Base-by-base conservation (phyloP, 2,329 filamentous ascomycete species). In the Colletotrichum sp. region DNA sequence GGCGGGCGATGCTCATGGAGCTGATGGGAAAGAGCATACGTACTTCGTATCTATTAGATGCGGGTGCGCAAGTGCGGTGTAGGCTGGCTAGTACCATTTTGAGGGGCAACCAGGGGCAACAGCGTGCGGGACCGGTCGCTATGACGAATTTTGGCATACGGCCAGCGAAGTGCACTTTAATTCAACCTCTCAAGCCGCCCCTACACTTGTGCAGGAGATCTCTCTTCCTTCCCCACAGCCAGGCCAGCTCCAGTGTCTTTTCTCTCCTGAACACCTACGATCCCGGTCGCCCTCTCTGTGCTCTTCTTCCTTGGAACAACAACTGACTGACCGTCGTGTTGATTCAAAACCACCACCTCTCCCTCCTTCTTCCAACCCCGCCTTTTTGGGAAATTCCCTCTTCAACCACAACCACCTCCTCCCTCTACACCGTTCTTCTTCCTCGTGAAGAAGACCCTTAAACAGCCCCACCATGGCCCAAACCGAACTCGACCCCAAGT, bases 401-500 rank as follows among this genome's bases (percentile, higher is more conserved):
- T 72, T 52, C 59, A 7, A 10, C 55, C 16, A 32, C 28, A 18
- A 26, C 36, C 64, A 49, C n/a, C 28, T 18, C 44, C 59, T 65
- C 32, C 28, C 55, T 52, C 36, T 59, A 68, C 71, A 76, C 65
- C 66, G 75, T 67, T 75, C 72, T 76, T 75, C 65, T 36, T 62
- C 44, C 55, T 57, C 34, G 60, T 60, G 49, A 67, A 59, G 26
- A 71, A 76, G 66, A 71, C 71, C 75, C 72, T 57, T 71, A 71
- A 28, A 66, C 24, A 66, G 64, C 60, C 72, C 75, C 75, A 76
- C 75, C 62, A 76, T 76, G 75, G 65, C 74, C 57, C 74, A 76
- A 49, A 71, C 68, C 32, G 87, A 92, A 84, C 84, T 95, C 81
- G 93, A 98, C 86, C 90, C 95, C 85, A 98, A 98, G 88, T 98